Percentiles rank a stretch among this genome's conserved stretches.
Evolutionary conservation across 2,329 filamentous ascomycete genomes (phyloP).

Genomic region (Arthrobotrys entomopaga): DNA sequence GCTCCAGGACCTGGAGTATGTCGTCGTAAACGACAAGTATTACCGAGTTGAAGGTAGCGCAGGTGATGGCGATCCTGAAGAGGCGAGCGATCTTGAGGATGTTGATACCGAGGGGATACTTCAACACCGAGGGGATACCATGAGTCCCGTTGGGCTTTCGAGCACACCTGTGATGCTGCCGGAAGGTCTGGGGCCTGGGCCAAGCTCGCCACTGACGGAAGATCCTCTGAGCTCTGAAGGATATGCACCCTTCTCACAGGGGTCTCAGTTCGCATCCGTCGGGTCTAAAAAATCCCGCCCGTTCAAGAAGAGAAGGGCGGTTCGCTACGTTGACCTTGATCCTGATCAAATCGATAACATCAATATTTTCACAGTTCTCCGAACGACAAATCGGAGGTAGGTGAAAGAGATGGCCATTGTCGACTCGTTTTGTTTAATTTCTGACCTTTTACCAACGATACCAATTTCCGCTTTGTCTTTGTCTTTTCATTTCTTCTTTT

Average conservation of each 20-base stretch:
- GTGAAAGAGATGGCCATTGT: no score
- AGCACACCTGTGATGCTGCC: conserved; percentile 41
- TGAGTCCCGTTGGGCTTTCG: conserved; percentile 31
- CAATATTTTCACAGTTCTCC: conserved; percentile 54
- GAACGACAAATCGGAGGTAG: conserved; percentile 51
- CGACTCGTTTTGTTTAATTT: no score
- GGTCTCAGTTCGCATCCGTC: conserved; percentile 21
- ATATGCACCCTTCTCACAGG: conserved; percentile 44
- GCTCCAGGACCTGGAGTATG: conserved; percentile 53
- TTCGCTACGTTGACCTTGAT: conserved; percentile 53
- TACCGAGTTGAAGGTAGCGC: conserved; percentile 53
- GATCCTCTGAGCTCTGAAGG: conserved; percentile 48
- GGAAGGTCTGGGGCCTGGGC: conserved; percentile 46
- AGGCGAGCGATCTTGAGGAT: conserved; percentile 49
- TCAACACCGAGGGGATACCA: conserved; percentile 10
- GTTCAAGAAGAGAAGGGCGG: conserved; percentile 52
- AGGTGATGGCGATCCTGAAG: conserved; percentile 50
- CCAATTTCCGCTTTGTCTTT: no score
- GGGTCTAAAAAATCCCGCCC: conserved; percentile 30
- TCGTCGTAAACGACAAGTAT: conserved; percentile 54
- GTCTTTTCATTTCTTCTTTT: no score
- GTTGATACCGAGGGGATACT: conserved; percentile 11
- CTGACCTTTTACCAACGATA: no score
- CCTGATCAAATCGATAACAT: conserved; percentile 55
- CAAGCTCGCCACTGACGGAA: conserved; percentile 47